Percentiles rank a stretch among this genome's conserved stretches.
Evolutionary conservation across 192 early-diverging fungal species (phyloP).

Genomic region (Allomyces macrogynus): DNA sequence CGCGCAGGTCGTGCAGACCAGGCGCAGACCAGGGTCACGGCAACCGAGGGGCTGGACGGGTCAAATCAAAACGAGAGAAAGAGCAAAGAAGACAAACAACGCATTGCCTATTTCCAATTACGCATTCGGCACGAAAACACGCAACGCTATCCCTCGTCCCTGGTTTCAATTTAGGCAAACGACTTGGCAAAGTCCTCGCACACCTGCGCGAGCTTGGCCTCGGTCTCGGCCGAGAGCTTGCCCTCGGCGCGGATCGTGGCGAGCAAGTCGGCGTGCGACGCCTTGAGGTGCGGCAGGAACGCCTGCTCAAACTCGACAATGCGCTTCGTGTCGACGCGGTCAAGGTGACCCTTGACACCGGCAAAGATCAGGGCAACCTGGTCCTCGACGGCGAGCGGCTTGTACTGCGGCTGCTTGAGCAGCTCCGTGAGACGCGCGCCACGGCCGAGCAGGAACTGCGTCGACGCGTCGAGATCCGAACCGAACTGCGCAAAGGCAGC

Average conservation of each 20-base stretch:
- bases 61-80: no score
- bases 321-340: conserved; percentile 89
- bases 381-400: conserved; percentile 84
- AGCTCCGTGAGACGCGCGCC: conserved; percentile 98
- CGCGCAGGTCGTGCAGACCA: no score
- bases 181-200: conserved; percentile 55
- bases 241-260: conserved; percentile 76
- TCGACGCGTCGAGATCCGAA: conserved; percentile 98
- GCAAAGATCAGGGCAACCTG: conserved; percentile 97
- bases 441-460: conserved; percentile 98
- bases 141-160: no score
- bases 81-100: no score
- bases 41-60: no score
- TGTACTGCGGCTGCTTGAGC: conserved; percentile 98
- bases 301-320: conserved; percentile 84
- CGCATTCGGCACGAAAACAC: no score
- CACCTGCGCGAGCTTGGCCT: conserved; percentile 81
- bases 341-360: conserved; percentile 98
- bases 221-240: conserved; percentile 68
- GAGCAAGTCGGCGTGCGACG: conserved; percentile 75
- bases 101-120: no score
- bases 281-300: conserved; percentile 67
- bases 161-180: conserved; percentile 14
- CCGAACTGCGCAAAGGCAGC: conserved; percentile 99
- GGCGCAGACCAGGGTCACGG: no score